Base-by-base conservation (phyloP, 129 eudicot genomes). In the Silybum marianum region DNA sequence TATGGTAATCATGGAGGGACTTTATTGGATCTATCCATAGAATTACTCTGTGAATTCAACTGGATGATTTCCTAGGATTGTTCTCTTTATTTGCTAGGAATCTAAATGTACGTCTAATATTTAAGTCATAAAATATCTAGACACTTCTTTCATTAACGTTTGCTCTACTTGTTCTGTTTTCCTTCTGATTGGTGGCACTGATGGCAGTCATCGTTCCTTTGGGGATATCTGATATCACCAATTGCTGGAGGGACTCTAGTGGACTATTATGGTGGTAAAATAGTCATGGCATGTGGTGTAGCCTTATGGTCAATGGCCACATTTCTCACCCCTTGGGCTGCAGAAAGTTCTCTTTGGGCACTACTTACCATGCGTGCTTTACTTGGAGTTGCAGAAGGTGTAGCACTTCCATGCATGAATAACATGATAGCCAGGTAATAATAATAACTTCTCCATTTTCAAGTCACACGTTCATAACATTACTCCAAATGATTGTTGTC, bases 351-450 rank as follows among this genome's bases (percentile, higher is more conserved):
- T 69, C 82, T 96, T 66, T 85, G 83, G 91, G 91, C 89, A 26
- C 86, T 96, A 62, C 95, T 96, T 81, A 78, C 77, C 69, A 87
- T 83, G 89, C 95, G 99, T 42, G 90, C 90, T 87, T 69, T 93
- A 58, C 95, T 96, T 73, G 99, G 99, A 60, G 81, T 96, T 63
- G 99, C 99, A 39, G 99, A 96, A 88, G 99, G 99, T 39, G 99
- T 96, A 22, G 99, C 99, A 39, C 98, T 96, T 91, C 99, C 99
- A 78, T 93, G 97, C 88, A 96, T 96, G 99, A 96, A 96, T 90
- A 91, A 93, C 83, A 91, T 96, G 98, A 96, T 96, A 75, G 87
- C 93, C 74, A 93, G 97, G 99, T 96, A 82, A 67, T 78, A 1
- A 80, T 28, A 28, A 66, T 78, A 2, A 82, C 72, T 42, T 79